Conservation (phyloP, 805 yeast species). For the Wickerhamiella occidentalis region DNA sequence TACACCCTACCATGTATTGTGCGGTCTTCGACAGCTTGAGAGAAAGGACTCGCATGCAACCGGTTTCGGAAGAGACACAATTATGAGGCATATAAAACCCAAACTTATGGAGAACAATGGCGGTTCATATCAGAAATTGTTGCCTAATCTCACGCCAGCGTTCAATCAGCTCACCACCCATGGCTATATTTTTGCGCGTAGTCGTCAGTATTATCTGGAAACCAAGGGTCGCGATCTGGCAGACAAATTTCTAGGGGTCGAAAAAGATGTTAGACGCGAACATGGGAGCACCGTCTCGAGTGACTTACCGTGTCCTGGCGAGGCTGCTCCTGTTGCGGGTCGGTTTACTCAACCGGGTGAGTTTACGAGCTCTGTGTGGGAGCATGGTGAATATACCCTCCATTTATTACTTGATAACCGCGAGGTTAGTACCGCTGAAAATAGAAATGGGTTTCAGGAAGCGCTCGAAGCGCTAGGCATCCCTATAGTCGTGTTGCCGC, state of each 20-base stretch:
- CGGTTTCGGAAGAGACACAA: conserved; percentile 56
- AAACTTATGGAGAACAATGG: conserved; percentile 18
- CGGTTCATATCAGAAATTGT: conserved; percentile 7
- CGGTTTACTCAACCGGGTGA: background rate
- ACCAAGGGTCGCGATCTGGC: conserved; percentile 61
- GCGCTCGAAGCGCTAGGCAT: conserved; percentile 42
- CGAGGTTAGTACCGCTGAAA: conserved; percentile 57
- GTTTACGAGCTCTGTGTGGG: conserved; percentile 37
- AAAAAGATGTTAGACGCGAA: conserved; percentile 36
- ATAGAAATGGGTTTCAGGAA: conserved; percentile 56
- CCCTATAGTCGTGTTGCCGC: conserved; percentile 39
- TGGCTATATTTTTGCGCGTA: conserved; percentile 40
- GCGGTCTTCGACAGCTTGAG: conserved; percentile 18
- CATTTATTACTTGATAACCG: conserved; percentile 64
- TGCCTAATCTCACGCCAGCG: conserved; percentile 19
- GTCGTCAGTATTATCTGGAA: conserved; percentile 42
- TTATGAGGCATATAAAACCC: conserved; percentile 29
- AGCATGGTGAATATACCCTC: conserved; percentile 44
- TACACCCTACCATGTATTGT: conserved; percentile 18
- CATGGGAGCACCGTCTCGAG: background rate
- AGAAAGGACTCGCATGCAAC: conserved; percentile 22
- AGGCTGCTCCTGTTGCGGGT: background rate
- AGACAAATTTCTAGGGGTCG: conserved; percentile 38
- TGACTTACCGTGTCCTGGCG: background rate
- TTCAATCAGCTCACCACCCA: conserved; percentile 50